Conservation (phyloP, 306 rosid species). For the Betula pendula region DNA sequence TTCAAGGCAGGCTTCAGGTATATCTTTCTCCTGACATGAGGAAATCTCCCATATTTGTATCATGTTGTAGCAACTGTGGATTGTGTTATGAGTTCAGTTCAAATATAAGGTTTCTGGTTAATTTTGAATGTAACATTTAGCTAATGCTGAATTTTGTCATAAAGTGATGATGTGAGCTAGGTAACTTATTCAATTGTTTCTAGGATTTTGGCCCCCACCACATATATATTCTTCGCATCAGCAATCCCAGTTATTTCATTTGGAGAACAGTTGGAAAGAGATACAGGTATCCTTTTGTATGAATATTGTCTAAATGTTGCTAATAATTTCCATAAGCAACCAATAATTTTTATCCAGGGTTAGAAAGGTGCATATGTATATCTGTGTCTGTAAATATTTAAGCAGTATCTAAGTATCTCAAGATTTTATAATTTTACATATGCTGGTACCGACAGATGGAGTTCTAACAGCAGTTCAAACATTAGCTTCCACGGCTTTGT, state of each 20-base stretch:
- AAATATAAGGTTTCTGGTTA: neutral
- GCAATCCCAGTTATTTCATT: constrained; percentile 83
- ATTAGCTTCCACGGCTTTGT: constrained; percentile 74
- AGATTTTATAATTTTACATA: constrained; percentile 14
- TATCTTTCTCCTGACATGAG: constrained; percentile 10
- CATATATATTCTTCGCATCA: constrained; percentile 77
- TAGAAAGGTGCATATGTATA: neutral
- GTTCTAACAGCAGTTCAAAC: constrained; percentile 83
- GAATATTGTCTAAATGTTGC: neutral
- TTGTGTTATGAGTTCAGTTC: constrained; percentile 9
- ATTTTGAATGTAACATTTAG: neutral
- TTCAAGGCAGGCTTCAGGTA: constrained; percentile 65
- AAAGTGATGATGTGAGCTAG: constrained; percentile 5
- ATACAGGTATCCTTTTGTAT: constrained; percentile 39
- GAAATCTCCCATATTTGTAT: neutral
- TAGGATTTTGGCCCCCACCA: constrained; percentile 82
- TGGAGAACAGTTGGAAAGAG: constrained; percentile 80
- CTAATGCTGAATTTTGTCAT: constrained; percentile 17
- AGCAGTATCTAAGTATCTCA: neutral
- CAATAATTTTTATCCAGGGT: neutral
- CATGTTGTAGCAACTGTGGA: neutral
- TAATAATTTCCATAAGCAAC: constrained; percentile 9
- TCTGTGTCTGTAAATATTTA: neutral
- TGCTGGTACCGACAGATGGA: constrained; percentile 55
- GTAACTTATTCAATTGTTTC: constrained; percentile 14